Percentiles rank a stretch among this genome's conserved stretches.
Evolutionary conservation across 2,329 filamentous ascomycete species (phyloP).

Genomic region (Huntiella decipiens): DNA sequence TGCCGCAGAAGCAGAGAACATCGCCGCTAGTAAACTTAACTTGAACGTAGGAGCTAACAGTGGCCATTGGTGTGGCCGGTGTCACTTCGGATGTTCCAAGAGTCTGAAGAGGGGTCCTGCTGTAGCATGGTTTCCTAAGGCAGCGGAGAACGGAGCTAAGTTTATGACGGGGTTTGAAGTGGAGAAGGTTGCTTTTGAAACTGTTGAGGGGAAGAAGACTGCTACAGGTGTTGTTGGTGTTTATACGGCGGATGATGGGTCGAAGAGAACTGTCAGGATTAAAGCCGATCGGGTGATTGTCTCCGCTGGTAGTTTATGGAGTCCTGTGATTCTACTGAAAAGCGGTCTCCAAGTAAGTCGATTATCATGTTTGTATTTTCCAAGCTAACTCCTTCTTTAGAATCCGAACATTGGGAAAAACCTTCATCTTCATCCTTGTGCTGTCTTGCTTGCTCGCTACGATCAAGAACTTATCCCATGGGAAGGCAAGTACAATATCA

Average conservation of each 20-base stretch:
- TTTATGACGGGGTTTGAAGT: slow-evolving; percentile 73
- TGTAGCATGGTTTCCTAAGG: slow-evolving; percentile 61
- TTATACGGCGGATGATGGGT: slow-evolving; percentile 25
- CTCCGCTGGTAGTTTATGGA: slow-evolving; percentile 58
- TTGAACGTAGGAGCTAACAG: slow-evolving; percentile 59
- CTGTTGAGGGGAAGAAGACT: slow-evolving; percentile 29
- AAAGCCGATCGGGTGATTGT: slow-evolving; percentile 66
- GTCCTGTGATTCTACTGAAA: slow-evolving; percentile 54
- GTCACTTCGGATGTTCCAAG: slow-evolving; percentile 40
- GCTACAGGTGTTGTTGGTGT: slow-evolving; percentile 52
- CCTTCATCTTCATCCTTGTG: slow-evolving; percentile 63
- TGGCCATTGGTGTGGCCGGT: slow-evolving; percentile 51
- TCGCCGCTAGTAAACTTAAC: slow-evolving; percentile 46
- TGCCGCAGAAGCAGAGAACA: slow-evolving; percentile 55
- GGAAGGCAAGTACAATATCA: slow-evolving; percentile 27
- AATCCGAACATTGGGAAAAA: slow-evolving; percentile 70
- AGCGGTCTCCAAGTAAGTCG: slow-evolving; percentile 50
- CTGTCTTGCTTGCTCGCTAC: slow-evolving; percentile 40
- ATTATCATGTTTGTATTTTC: background rate
- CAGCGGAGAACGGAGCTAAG: slow-evolving; percentile 53
- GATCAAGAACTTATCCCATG: slow-evolving; percentile 51
- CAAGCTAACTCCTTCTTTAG: slow-evolving; percentile 17
- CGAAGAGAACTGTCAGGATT: slow-evolving; percentile 44
- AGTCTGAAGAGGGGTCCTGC: slow-evolving; percentile 63
- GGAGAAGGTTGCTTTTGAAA: slow-evolving; percentile 47